Evolutionary conservation across 2,329 filamentous ascomycete genomes (phyloP), one percentile per base, ranked within the genome.

Genomic region (Ceratocystis colombiana): DNA sequence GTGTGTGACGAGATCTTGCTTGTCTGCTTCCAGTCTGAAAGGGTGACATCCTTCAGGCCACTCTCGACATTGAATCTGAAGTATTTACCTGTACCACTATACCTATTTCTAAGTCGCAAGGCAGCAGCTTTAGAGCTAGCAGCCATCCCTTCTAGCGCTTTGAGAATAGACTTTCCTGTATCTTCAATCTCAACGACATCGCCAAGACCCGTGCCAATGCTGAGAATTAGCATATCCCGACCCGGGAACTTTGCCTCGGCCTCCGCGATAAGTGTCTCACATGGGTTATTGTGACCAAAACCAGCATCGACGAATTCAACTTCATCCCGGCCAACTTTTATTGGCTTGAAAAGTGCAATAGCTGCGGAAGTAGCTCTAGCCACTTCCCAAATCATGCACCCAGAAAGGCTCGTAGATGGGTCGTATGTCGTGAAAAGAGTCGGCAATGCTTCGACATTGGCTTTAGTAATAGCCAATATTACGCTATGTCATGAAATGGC

Each of bases 261-360:
- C 59, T 74, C 73, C 1, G 70, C 64, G 8, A 74, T 70, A 10
- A 75, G 68, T 1, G 72, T 68, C 25, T 73, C 22, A 25, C 22
- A 25, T 25, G 22, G 22, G 22, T 25, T 25, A 25, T 25, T 25
- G 22, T 25, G 22, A 1, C 72, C 72, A 25, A 75, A 71, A 0
- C 69, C 73, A 2, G 71, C 72, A 57, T 74, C 73, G 28, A 75
- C 69, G 41, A 73, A 74, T 20, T 72, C 71, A 2, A 72, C 66
- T 3, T 64, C 66, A 15, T 73, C 70, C 7, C 71, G 69, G 33
- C 72, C 72, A 8, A 73, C 10, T 28, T 69, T 65, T 41, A 73
- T 71, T 4, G 73, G 68, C 50, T 74, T 71, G 68, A 75, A 75
- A 64, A 73, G 73, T 0, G 71, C 71, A 0, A 71, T 69, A 2